Conservation (phyloP, 176 grass and related monocot species). For the Thinopyrum elongatum region DNA sequence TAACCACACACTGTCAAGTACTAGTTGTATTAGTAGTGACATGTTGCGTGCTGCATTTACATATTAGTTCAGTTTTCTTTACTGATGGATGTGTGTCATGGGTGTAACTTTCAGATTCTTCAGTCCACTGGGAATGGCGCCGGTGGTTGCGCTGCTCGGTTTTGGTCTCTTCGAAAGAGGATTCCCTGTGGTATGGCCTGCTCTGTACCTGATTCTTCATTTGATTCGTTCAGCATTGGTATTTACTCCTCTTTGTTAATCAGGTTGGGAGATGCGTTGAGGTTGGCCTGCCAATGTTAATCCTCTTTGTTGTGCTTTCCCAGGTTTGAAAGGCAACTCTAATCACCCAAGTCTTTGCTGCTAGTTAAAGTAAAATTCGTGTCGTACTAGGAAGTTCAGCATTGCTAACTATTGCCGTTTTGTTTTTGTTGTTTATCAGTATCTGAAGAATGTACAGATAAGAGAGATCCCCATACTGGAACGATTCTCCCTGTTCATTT, state of each 20-base stretch:
- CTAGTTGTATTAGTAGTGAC: neutral
- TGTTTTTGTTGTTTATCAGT: slow-evolving; percentile 38
- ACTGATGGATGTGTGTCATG: slow-evolving; percentile 16
- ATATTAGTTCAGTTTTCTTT: slow-evolving; percentile 16
- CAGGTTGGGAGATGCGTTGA: slow-evolving; percentile 97
- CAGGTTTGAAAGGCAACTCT: slow-evolving; percentile 49
- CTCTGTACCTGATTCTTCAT: neutral
- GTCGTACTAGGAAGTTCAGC: neutral
- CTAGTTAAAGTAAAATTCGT: neutral
- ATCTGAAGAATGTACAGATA: slow-evolving; percentile 80
- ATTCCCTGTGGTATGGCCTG: slow-evolving; percentile 86
- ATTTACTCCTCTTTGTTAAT: no score
- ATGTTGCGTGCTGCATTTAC: neutral
- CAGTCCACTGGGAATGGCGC: slow-evolving; percentile 94
- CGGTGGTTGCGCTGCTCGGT: slow-evolving; percentile 87
- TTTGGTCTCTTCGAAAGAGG: slow-evolving; percentile 98
- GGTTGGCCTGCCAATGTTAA: slow-evolving; percentile 80
- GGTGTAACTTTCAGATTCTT: slow-evolving; percentile 76
- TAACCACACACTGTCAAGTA: slow-evolving; percentile 14
- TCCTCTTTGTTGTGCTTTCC: slow-evolving; percentile 75
- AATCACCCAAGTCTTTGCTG: neutral
- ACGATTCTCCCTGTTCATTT: slow-evolving; percentile 87
- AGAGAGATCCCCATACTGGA: slow-evolving; percentile 73
- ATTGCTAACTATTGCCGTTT: slow-evolving; percentile 19
- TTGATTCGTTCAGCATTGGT: slow-evolving; percentile 13